These are phyloP conservation scores for Paspalum vaginatum DNA, from an alignment of 176 grass and related monocot species.

Conservation along the genomic window DNA sequence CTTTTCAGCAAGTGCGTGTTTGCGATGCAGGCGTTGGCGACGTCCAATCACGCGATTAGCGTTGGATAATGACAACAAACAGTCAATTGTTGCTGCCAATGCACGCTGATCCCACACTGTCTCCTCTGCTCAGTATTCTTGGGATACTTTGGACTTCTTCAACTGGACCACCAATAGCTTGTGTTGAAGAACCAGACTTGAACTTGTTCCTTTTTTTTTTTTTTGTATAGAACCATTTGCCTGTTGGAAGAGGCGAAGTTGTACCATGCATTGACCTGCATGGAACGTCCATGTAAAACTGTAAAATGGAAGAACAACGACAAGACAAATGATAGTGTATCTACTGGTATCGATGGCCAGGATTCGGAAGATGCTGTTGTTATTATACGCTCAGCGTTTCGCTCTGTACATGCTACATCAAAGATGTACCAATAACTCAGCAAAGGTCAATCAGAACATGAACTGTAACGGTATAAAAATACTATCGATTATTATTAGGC, in stretches of 20 bases:
- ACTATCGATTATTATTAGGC: too few relatives aligned
- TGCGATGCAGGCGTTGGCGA: background rate
- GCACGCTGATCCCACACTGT: background rate
- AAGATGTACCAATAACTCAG: background rate
- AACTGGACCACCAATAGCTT: background rate
- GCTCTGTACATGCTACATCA: background rate
- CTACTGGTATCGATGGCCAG: background rate
- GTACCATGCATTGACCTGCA: background rate
- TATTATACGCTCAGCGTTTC: background rate
- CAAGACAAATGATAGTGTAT: background rate
- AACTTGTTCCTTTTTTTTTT: background rate
- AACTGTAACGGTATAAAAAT: background rate
- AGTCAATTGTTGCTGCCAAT: background rate
- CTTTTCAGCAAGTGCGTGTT: background rate
- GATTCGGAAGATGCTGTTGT: background rate
- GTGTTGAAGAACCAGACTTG: slow-evolving; percentile 3
- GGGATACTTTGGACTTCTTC: background rate
- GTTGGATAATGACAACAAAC: background rate
- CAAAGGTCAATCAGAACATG: background rate
- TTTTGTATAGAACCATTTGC: background rate
- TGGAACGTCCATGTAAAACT: background rate
- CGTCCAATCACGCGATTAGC: background rate
- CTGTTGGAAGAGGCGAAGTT: background rate
- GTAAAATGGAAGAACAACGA: background rate
- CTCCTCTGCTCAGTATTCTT: background rate